Base-by-base conservation (phyloP, 1,139 yeast genomes). In the Sugiyamaella neomexicana region DNA sequence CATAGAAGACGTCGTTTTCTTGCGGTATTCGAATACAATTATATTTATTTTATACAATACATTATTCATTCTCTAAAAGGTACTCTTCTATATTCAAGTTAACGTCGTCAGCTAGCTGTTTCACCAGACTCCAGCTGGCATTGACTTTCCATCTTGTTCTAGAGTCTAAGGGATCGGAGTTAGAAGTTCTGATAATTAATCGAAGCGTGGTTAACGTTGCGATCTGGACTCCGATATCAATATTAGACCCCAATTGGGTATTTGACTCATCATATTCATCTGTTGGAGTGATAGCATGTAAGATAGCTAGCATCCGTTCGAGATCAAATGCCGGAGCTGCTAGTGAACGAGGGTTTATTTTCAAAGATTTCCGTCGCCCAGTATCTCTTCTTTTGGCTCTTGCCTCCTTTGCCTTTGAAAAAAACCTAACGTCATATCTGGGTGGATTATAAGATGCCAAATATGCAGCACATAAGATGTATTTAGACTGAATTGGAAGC, bases 371-470 rank as follows among this genome's bases (percentile, higher is more conserved):
- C 56, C 74, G 75, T 50, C 75, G 75, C 62, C 63, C 75, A 62
- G 72, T 68, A 62, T 67, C 71, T 55, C 78, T 66, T 59, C 79
- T 59, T 65, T 78, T 69, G 57, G 74, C 68, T 61, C 73, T 77
- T 38, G 79, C 74, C 16, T 79, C 80, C 59, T 81, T 80, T 23
- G 84, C 74, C 57, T 76, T 78, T 44, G 91, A 82, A 60, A 85
- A 86, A 55, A 77, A 72, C 43, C 80, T 78, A 59, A 81, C 72
- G 65, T 86, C 95, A 58, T 75, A 74, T 57, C 79, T 79, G 2
- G 83, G 81, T 5, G 82, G 82, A 50, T 81, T 80, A 64, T 78
- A 83, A 0, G 91, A 84, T 0, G 91, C 90, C 53, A 86, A 72
- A 62, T 83, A 86, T 0, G 89, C 82, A 1, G 91, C 88, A 51